These are phyloP conservation scores for Leptodontidium sp. DNA, from an alignment of 2,329 filamentous ascomycete genomes.

Conservation along the genomic window DNA sequence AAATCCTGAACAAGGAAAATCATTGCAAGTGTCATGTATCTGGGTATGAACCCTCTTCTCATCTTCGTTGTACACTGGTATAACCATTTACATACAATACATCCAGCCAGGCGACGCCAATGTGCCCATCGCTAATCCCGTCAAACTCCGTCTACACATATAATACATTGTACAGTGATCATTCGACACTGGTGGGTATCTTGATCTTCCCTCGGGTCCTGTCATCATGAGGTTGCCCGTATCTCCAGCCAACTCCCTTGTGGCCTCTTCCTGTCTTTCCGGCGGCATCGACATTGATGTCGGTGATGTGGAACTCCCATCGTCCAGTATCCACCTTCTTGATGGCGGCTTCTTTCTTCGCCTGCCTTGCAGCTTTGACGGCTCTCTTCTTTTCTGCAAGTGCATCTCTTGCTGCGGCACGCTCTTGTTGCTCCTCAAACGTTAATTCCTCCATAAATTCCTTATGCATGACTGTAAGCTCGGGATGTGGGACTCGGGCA, in stretches of 20 bases:
- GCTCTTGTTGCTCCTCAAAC: constrained; percentile 42
- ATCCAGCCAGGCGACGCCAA: constrained; percentile 16
- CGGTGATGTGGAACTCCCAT: constrained; percentile 70
- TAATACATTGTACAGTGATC: constrained; percentile 30
- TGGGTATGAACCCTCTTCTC: background rate
- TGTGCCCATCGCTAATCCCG: constrained; percentile 24
- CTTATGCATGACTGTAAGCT: constrained; percentile 65
- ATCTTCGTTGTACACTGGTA: constrained; percentile 27
- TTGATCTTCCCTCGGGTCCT: constrained; percentile 70
- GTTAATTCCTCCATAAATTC: constrained; percentile 52
- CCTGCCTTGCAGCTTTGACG: constrained; percentile 47
- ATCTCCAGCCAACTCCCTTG: constrained; percentile 66
- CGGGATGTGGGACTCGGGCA: constrained; percentile 66
- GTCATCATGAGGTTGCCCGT: constrained; percentile 69
- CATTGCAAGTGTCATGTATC: background rate
- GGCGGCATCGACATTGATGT: constrained; percentile 64
- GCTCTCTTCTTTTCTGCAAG: constrained; percentile 54
- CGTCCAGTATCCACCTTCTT: constrained; percentile 57
- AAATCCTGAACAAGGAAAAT: background rate
- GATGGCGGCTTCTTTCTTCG: constrained; percentile 52
- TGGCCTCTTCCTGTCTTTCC: constrained; percentile 61
- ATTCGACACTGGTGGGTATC: constrained; percentile 67
- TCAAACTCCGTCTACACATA: constrained; percentile 26
- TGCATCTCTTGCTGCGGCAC: constrained; percentile 14
- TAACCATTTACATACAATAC: constrained; percentile 28